Evolutionary conservation across 2,329 filamentous ascomycete species (phyloP).

Genomic region (Trichoderma lentiforme): DNA sequence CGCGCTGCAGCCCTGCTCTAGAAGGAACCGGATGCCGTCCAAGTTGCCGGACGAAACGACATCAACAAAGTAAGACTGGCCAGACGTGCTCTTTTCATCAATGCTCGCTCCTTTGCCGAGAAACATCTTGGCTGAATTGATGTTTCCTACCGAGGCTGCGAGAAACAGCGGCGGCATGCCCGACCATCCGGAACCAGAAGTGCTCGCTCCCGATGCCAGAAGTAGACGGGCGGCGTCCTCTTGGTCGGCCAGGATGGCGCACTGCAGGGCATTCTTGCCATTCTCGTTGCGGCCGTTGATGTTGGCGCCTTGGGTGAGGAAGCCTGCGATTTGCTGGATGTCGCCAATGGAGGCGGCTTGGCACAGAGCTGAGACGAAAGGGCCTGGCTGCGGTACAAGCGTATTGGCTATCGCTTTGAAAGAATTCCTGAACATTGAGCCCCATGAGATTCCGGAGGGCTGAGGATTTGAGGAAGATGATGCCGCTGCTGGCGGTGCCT

Average conservation of each 20-base stretch:
- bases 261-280: slow-evolving; percentile 34
- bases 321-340: slow-evolving; percentile 31
- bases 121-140: slow-evolving; percentile 28
- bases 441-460: slow-evolving; percentile 22
- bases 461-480: slow-evolving; percentile 17
- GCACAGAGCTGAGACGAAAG: slow-evolving; percentile 36
- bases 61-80: slow-evolving; percentile 31
- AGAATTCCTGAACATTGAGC: slow-evolving; percentile 32
- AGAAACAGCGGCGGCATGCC: slow-evolving; percentile 35
- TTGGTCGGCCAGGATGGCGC: slow-evolving; percentile 34
- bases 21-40: slow-evolving; percentile 29
- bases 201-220: slow-evolving; percentile 31
- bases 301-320: slow-evolving; percentile 35
- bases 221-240: slow-evolving; percentile 33
- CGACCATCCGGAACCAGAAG: slow-evolving; percentile 21
- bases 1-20: slow-evolving; percentile 31
- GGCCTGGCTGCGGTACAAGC: slow-evolving; percentile 35
- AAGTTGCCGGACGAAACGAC: slow-evolving; percentile 28
- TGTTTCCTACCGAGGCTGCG: slow-evolving; percentile 31
- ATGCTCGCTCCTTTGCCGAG: slow-evolving; percentile 31
- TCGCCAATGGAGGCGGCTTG: slow-evolving; percentile 34
- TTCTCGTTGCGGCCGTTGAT: slow-evolving; percentile 37
- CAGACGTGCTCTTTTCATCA: slow-evolving; percentile 29
- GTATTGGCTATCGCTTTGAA: slow-evolving; percentile 36
- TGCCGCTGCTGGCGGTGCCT: not conserved